Conservation (phyloP, 2,329 filamentous ascomycete species). For the Elsinoe australis region DNA sequence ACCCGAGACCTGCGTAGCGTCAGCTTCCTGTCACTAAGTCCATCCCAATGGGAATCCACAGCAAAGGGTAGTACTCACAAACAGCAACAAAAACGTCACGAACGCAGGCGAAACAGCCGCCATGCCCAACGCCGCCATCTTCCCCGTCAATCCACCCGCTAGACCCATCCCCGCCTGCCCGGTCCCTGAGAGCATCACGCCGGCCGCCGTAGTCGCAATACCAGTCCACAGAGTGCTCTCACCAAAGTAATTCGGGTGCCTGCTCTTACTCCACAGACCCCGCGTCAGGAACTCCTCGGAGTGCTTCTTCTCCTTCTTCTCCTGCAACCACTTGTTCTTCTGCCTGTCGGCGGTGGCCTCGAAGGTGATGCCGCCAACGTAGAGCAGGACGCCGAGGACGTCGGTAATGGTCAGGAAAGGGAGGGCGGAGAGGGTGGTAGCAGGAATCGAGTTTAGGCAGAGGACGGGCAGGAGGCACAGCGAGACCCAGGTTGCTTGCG, state of each 20-base stretch:
- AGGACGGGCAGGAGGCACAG: constrained; percentile 60
- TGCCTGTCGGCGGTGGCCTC: constrained; percentile 58
- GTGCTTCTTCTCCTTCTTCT: constrained; percentile 58
- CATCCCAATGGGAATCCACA: not conserved
- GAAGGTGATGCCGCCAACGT: constrained; percentile 51
- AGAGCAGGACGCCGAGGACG: constrained; percentile 51
- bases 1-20: constrained; percentile 37
- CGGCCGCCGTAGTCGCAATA: constrained; percentile 52
- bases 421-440: constrained; percentile 44
- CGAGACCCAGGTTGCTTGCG: constrained; percentile 61
- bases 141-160: constrained; percentile 37
- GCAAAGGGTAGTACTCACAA: constrained; percentile 39
- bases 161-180: constrained; percentile 53
- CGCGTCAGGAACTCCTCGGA: constrained; percentile 58
- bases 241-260: constrained; percentile 67
- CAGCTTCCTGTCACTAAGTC: too few relatives aligned
- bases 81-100: constrained; percentile 54
- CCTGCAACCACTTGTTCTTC: constrained; percentile 54
- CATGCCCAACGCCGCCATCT: constrained; percentile 35
- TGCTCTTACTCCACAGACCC: constrained; percentile 54
- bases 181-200: constrained; percentile 47
- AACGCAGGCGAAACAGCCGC: constrained; percentile 57
- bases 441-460: constrained; percentile 55
- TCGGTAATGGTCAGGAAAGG: constrained; percentile 47
- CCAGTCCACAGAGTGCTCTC: constrained; percentile 63